Percentiles rank a stretch among this genome's conserved stretches.
Conservation (phyloP, 345 rosid genomes). For the Bruguiera sexangula region DNA sequence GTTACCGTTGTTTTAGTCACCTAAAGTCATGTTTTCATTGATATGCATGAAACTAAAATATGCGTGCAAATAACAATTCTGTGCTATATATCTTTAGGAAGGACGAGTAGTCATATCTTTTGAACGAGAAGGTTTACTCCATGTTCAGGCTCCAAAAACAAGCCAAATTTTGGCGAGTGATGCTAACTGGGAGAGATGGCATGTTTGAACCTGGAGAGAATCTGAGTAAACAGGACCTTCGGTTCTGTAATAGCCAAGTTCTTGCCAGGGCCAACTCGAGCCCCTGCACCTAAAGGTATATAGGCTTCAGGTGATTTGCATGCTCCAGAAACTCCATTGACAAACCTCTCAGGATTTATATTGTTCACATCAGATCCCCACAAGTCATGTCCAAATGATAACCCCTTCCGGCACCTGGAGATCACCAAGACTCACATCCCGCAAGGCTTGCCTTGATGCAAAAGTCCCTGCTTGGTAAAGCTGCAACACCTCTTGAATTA, state of each 20-base stretch:
- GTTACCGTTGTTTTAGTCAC: too few species aligned
- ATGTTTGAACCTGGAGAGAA: conserved; percentile 37
- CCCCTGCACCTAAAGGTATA: conserved; percentile 16
- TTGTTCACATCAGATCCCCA: conserved; percentile 19
- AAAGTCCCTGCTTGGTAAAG: conserved; percentile 14
- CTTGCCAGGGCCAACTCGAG: conserved; percentile 45
- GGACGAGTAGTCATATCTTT: conserved; percentile 11
- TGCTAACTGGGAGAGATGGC: conserved; percentile 31
- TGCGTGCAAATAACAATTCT: too few species aligned
- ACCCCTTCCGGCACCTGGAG: conserved; percentile 15
- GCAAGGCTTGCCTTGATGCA: conserved; percentile 10
- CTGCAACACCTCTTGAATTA: conserved; percentile 10
- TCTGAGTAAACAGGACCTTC: conserved; percentile 32
- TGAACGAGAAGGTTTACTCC: conserved; percentile 38
- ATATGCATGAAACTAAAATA: too few species aligned
- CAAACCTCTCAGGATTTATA: conserved; percentile 19
- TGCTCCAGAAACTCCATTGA: conserved; percentile 5
- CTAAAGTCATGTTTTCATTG: too few species aligned
- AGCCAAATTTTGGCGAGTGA: conserved; percentile 32
- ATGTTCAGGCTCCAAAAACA: conserved; percentile 40
- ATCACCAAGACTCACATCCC: conserved; percentile 4
- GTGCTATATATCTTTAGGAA: too few species aligned
- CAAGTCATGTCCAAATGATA: neutral
- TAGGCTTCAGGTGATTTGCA: conserved; percentile 13
- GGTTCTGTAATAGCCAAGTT: conserved; percentile 49